These are phyloP conservation scores for Psilocybe cyanescens DNA, from an alignment of 768 basidiomycete species.

Conservation along the genomic window DNA sequence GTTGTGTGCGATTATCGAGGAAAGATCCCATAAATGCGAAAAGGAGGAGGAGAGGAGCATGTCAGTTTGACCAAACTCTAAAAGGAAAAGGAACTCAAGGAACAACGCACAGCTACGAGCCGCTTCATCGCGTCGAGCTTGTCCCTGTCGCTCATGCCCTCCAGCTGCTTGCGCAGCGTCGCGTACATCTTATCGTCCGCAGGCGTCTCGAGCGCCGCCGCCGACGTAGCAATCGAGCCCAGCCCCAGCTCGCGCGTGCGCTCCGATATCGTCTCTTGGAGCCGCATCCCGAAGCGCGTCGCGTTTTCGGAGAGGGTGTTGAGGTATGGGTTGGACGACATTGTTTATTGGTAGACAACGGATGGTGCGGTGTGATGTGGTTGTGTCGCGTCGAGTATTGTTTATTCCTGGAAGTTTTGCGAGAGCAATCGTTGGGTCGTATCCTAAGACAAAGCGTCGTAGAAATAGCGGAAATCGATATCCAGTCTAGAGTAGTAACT, in stretches of 20 bases:
- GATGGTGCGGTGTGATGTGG: background rate
- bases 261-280: constrained; percentile 84
- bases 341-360: constrained; percentile 12
- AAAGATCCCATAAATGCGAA: no score
- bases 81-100: background rate
- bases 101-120: constrained; percentile 81
- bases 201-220: constrained; percentile 39
- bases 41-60: no score
- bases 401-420: no score
- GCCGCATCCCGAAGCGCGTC: constrained; percentile 76
- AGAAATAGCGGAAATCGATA: no score
- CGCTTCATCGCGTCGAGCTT: constrained; percentile 95
- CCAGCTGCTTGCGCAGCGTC: constrained; percentile 85
- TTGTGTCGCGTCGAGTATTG: no score
- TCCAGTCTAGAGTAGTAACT: no score
- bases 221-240: constrained; percentile 35
- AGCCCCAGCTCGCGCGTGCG: constrained; percentile 75
- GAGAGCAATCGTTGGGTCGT: no score
- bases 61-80: background rate
- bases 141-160: constrained; percentile 86
- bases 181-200: constrained; percentile 77
- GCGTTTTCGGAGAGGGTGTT: constrained; percentile 79
- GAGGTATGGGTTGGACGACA: constrained; percentile 50
- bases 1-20: background rate
- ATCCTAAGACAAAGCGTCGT: no score